Base-by-base conservation (phyloP, 176 grass and related monocot species). In the Dactylis glomerata region DNA sequence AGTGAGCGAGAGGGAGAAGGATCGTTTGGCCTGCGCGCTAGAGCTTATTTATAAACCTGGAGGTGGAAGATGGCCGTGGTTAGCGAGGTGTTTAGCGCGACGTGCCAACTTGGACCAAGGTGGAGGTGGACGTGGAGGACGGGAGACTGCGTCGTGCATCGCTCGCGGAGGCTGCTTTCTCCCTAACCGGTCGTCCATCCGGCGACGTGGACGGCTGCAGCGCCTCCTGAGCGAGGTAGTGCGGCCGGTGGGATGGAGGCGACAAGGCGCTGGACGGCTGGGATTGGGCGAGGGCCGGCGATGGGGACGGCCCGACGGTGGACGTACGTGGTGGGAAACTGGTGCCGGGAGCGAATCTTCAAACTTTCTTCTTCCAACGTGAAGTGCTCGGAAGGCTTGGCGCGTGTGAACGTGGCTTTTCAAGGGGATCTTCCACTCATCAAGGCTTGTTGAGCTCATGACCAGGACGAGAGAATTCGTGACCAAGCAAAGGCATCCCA, bases 341-440 rank as follows among this genome's bases (percentile, higher is more conserved):
- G 52, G 83, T 40, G 72, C 12, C 44, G 20, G 33, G 28, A 32
- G 27, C 37, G 84, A 74, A 90, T 75, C 73, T 87, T 32, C 36
- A 2, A 13, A 5, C 22, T 37, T 47, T 76, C 45, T 45, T 17
- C 55, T 81, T 13, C 68, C 77, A 83, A 83, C 84, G 54, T 65
- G 20, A 40, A 42, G 72, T 5, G 24, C 4, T 8, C 15, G 76
- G 57, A 55, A 64, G 56, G 50, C 22, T 3, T 9, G 42, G 45
- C 74, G 28, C 9, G 84, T 90, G 80, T 79, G 84, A 83, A 87
- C 88, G 40, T 23, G 36, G 37, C 80, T 75, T 83, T 87, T 31
- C 15, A n/a, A 6, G 1, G 46, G 80, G 84, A 90, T 90, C 88
- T 83, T 67, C 57, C 65, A 22, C 63, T 37, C 30, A 14, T 49